A percentile compares a stretch with the other conserved stretches of the same genome.
phyloP scores from a whole-genome alignment of 345 rosid genomes.

The Populus tremula region DNA sequence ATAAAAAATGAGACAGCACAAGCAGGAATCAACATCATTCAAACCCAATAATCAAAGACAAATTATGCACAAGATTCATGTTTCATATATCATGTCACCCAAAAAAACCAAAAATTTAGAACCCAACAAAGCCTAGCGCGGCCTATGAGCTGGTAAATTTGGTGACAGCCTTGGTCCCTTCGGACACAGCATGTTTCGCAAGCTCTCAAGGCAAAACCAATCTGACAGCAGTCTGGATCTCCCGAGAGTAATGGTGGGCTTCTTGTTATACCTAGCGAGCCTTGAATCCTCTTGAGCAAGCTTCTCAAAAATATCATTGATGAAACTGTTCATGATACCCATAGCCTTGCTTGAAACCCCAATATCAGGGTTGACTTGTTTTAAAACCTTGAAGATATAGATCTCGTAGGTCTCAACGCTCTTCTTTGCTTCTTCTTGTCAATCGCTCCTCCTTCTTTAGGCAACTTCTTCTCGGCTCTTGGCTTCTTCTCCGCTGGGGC shows the following conservation, averaged over 20 bases:
- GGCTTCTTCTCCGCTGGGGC: conserved; percentile 20
- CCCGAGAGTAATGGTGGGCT: conserved; percentile 28
- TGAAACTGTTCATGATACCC: conserved; percentile 31
- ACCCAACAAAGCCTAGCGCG: not conserved
- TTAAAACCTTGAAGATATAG: conserved; percentile 25
- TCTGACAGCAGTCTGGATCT: conserved; percentile 26
- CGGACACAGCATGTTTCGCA: conserved; percentile 30
- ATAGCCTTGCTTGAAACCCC: conserved; percentile 29
- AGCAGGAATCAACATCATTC: not conserved
- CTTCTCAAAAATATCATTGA: conserved; percentile 28
- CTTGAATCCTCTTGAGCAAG: conserved; percentile 20
- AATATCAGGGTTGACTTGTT: conserved; percentile 28
- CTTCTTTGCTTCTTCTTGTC: conserved; percentile 31
- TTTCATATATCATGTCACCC: not conserved
- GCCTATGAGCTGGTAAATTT: conserved; percentile 25
- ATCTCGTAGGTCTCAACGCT: conserved; percentile 27
- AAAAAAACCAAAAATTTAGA: not conserved
- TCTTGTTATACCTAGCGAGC: conserved; percentile 26
- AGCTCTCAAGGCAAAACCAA: conserved; percentile 24
- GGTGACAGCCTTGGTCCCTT: conserved; percentile 29
- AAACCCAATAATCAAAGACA: not conserved
- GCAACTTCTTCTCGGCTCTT: conserved; percentile 24
- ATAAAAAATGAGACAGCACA: not conserved
- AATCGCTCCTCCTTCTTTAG: conserved; percentile 19
- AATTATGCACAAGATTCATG: no score